A percentile compares a stretch with the other conserved stretches of the same genome.
Conservation (phyloP, 495 filamentous ascomycete species). For the Aspergillus wentii region DNA sequence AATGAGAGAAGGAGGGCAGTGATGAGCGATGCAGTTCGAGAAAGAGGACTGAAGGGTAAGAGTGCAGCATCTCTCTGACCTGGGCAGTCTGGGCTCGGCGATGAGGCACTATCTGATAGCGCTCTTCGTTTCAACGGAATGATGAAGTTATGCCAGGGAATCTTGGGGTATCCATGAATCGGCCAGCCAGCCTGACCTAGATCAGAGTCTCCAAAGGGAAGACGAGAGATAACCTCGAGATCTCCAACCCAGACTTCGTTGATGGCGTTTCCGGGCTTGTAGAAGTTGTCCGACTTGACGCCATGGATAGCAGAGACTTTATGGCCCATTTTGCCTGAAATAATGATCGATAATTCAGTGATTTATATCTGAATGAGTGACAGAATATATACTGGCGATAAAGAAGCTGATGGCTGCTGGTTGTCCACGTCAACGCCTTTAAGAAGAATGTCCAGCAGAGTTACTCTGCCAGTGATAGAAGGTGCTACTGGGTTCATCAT, state of each 20-base stretch:
- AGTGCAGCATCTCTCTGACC: too few species aligned
- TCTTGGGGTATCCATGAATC: conserved; percentile 24
- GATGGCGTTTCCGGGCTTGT: conserved; percentile 31
- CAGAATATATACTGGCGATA: background rate
- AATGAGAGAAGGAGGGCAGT: background rate
- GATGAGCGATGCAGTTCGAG: too few species aligned
- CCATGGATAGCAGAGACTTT: conserved; percentile 28
- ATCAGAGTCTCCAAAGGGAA: conserved; percentile 34
- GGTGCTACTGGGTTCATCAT: too few species aligned
- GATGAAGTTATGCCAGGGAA: conserved; percentile 39
- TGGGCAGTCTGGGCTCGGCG: too few species aligned
- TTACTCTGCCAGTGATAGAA: too few species aligned
- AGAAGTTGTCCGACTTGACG: conserved; percentile 28
- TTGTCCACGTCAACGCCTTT: too few species aligned
- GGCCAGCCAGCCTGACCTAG: conserved; percentile 32
- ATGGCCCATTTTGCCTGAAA: conserved; percentile 22
- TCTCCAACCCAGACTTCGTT: conserved; percentile 35
- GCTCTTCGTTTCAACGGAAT: conserved; percentile 30
- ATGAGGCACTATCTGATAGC: background rate
- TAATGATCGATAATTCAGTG: background rate
- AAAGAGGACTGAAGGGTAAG: too few species aligned
- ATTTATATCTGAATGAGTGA: background rate
- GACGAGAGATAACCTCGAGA: conserved; percentile 31
- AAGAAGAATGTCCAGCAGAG: too few species aligned
- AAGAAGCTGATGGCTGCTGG: too few species aligned